Base-by-base conservation (phyloP, 164 flowering plant species). In the Kalanchoe fedtschenkoi region DNA sequence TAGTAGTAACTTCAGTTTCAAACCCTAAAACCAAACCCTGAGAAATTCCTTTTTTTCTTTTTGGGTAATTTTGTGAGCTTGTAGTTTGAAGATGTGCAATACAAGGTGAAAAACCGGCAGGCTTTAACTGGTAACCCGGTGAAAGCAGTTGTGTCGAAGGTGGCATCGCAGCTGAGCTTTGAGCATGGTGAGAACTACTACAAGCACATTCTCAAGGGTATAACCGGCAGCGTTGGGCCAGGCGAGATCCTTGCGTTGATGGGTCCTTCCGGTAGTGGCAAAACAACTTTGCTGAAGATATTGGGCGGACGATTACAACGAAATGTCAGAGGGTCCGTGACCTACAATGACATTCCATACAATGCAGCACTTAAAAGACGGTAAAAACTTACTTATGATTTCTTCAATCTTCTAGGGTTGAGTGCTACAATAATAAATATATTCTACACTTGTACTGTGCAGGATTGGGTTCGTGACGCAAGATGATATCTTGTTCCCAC, bases 211-310 rank as follows among this genome's bases (percentile, higher is more conserved):
- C 62, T 91, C 65, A 87, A 77, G 61, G 96, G 96, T 19, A 77
- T 95, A 43, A 89, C 96, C 22, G 99, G 97, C 61, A 87, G 97
- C 71, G 70, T 86, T 22, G 83, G 87, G 51, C 96, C 99, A 2
- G 96, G 96, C 4, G 86, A 95, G 65, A 80, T 91, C 39, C 89
- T 95, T 61, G 97, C 97, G 35, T 70, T 95, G 62, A 95, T 95
- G 99, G 99, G 99, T 56, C 96, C 99, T 69, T 95, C 99, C 15
- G 99, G 99, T 6, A 91, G 99, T 68, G 99, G 98, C 10, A 93
- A 93, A 62, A 90, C 98, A 37, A 93, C 98, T 19, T 72, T 90
- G 41, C 74, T 90, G 51, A 86, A 84, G 76, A 76, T 86, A 35
- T 65, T 93, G 4, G 96, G 96, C 3, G 98, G 97, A 29, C 78